Conservation (phyloP, 106 monocot genomes). For the Apostasia shenzhenica region DNA sequence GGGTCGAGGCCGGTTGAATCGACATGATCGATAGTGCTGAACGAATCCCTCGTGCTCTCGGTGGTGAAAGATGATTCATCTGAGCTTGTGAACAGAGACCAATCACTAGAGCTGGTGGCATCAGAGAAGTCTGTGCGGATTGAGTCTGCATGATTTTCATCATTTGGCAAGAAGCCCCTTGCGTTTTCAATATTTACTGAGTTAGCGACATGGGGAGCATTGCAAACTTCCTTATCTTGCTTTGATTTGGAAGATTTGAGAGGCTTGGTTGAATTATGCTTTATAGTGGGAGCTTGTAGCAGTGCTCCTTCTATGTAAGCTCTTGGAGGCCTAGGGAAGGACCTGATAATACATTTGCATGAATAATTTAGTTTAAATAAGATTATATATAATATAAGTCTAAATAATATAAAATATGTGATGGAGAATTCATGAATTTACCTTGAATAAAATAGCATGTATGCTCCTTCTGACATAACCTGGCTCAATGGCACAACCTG, state of each 20-base stretch:
- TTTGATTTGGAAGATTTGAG: conserved; percentile 23
- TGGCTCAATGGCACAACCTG: conserved; percentile 66
- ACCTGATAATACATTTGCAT: conserved; percentile 28
- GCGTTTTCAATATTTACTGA: conserved; percentile 4
- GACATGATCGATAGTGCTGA: conserved; percentile 63
- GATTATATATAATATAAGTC: neutral
- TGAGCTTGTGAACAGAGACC: conserved; percentile 93
- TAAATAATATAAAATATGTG: neutral
- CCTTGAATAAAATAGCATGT: conserved; percentile 96
- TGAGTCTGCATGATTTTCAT: conserved; percentile 16
- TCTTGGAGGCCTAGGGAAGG: conserved; percentile 77
- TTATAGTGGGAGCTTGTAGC: conserved; percentile 11
- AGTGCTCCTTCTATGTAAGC: conserved; percentile 23
- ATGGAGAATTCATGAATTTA: conserved; percentile 13
- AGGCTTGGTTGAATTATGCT: conserved; percentile 11
- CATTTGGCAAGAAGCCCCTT: neutral
- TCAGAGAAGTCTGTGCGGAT: conserved; percentile 60
- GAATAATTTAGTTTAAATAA: neutral
- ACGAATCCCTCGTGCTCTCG: conserved; percentile 86
- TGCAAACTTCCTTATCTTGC: neutral
- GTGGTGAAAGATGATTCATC: conserved; percentile 96
- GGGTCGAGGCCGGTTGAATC: conserved; percentile 49
- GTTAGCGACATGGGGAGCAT: neutral
- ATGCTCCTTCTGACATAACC: conserved; percentile 97
- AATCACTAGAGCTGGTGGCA: conserved; percentile 70